These are phyloP conservation scores for Globisporangium cylindrosporum DNA, from an alignment of 352 stramenopile genomes.

Conservation along the genomic window DNA sequence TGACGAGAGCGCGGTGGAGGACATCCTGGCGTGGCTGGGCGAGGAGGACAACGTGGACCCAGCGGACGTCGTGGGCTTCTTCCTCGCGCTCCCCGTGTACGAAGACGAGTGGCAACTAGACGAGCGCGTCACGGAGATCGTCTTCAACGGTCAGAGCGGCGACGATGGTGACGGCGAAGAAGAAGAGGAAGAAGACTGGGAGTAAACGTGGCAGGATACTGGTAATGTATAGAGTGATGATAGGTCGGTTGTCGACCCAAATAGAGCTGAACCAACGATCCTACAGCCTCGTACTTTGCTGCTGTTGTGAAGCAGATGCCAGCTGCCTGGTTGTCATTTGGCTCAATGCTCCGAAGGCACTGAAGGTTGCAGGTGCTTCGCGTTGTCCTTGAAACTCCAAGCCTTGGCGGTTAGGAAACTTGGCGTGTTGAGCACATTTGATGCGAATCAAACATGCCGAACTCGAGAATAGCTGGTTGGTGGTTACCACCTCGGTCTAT, in stretches of 20 bases:
- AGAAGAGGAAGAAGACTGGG: constrained; percentile 10
- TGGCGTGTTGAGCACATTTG: not conserved
- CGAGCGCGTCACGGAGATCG: constrained; percentile 72
- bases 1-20: constrained; percentile 37
- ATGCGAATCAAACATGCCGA: not conserved
- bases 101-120: constrained; percentile 81
- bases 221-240: constrained; percentile 27
- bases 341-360: not conserved
- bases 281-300: not conserved
- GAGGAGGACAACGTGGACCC: constrained; percentile 44
- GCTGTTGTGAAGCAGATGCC: not conserved
- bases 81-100: constrained; percentile 59
- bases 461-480: not conserved
- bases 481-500: not conserved
- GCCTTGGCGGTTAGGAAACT: not conserved
- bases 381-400: not conserved
- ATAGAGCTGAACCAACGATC: not conserved
- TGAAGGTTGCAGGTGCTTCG: not conserved
- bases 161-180: constrained; percentile 3
- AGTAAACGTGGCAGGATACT: constrained; percentile 15
- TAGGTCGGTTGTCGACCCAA: not conserved
- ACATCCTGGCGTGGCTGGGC: constrained; percentile 47
- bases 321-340: not conserved
- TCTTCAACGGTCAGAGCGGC: constrained; percentile 47
- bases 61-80: constrained; percentile 63